Evolutionary conservation across 1,139 yeast species (phyloP), one percentile per base, ranked within the genome.

Genomic region (Scheffersomyces cryptocercus): DNA sequence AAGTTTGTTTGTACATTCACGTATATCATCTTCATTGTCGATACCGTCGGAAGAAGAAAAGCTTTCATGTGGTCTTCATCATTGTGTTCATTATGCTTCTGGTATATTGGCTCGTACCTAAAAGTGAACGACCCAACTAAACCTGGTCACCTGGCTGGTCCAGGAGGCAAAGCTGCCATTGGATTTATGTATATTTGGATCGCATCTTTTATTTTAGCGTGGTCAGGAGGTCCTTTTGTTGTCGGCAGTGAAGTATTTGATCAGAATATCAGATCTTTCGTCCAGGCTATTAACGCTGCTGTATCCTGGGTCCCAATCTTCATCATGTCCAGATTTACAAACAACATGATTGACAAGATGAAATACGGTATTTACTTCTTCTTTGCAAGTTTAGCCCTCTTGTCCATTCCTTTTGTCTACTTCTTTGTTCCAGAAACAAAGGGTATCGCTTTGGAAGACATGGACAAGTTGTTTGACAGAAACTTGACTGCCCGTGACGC

Each of bases 221-320:
- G 77, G 77, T 67, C 73, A 11, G 75, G 74, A 6, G 75, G 74
- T 31, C 77, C 77, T 3, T 72, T 67, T 48, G 75, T 72, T 33
- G 67, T 70, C 37, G 76, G 77, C 9, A 55, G 69, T 41, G 77
- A 72, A 50, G 67, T 71, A 1, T 71, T 69, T 49, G 75, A 70
- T 52, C 73, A 68, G 48, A 69, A 70, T 46, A 67, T 71, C 45
- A 59, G 77, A 43, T 64, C 75, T 5, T 71, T 70, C 43, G 72
- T 68, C 31, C 76, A 70, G 54, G 73, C 75, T 39, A 68, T 72
- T 44, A 70, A 69, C 50, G 74, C 75, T 1, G 74, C 75, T 11
- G 65, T 69, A 20, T 64, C 71, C 15, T 72, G 77, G 77, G 66
- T 70, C 13, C 72, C 75, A 6, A 70, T 70, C 34, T 71, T 72